phyloP scores from a whole-genome alignment of 2,329 filamentous ascomycete genomes.

The Colletotrichum chrysophilum region DNA sequence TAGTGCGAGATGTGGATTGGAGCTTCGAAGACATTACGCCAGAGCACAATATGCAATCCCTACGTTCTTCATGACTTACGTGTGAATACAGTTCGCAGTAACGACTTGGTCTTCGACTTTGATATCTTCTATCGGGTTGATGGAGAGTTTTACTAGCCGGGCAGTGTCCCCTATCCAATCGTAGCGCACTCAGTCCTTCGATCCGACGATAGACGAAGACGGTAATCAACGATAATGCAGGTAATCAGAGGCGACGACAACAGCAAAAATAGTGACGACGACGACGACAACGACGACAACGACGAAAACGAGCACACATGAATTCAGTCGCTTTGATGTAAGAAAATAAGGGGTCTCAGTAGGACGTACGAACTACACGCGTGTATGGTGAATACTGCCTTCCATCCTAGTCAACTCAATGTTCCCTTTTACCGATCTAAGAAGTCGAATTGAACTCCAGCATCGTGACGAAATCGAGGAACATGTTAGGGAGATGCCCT shows the following conservation, averaged over 20 bases:
- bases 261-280: too few species aligned
- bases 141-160: background rate
- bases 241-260: too few species aligned
- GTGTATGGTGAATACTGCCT: too few species aligned
- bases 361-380: too few species aligned
- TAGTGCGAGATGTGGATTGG: background rate
- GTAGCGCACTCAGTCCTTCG: too few species aligned
- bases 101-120: background rate
- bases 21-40: background rate
- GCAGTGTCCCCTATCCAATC: too few species aligned
- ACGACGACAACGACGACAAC: too few species aligned
- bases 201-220: too few species aligned
- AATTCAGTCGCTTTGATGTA: too few species aligned
- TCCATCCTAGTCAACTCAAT: background rate
- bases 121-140: background rate
- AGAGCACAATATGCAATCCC: background rate
- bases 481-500: background rate
- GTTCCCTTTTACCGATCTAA: background rate
- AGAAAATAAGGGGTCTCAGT: too few species aligned
- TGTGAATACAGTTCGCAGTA: accelerated
- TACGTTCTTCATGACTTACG: background rate
- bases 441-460: background rate
- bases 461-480: background rate
- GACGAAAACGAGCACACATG: too few species aligned
- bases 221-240: too few species aligned